phyloP scores from a whole-genome alignment of 352 stramenopile genomes.

The Globisporangium apiculatum region DNA sequence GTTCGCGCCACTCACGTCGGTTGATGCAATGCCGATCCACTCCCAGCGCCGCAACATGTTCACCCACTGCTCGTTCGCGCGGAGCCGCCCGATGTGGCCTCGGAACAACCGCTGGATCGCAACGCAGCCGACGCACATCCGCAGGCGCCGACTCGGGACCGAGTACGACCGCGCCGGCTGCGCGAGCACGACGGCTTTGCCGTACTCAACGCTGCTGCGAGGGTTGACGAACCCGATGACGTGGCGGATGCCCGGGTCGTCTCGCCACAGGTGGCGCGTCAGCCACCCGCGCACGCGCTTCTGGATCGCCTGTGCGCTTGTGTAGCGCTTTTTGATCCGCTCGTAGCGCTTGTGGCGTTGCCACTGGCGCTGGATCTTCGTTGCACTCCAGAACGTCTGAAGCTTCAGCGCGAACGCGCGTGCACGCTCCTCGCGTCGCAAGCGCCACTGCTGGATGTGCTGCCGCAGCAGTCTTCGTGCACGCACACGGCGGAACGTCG shows the following conservation, averaged over 20 bases:
- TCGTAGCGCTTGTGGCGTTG: constrained; percentile 35
- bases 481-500: constrained; percentile 36
- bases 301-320: constrained; percentile 39
- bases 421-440: constrained; percentile 20
- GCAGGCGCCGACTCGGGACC: constrained; percentile 33
- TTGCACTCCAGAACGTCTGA: constrained; percentile 30
- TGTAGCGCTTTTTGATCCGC: constrained; percentile 42
- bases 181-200: constrained; percentile 28
- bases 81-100: constrained; percentile 41
- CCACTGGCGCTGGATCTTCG: constrained; percentile 64
- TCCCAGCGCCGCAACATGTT: constrained; percentile 67
- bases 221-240: constrained; percentile 31
- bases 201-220: constrained; percentile 39
- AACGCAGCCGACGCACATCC: constrained; percentile 23
- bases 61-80: constrained; percentile 55
- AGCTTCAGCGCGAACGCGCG: constrained; percentile 28
- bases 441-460: constrained; percentile 37
- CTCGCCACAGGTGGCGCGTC: constrained; percentile 57
- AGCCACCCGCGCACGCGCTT: constrained; percentile 53
- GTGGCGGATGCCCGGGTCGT: constrained; percentile 42
- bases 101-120: constrained; percentile 49
- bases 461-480: constrained; percentile 38
- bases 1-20: constrained; percentile 19
- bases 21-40: constrained; percentile 48
- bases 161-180: constrained; percentile 48